These are phyloP conservation scores for Penicillium crystallinum DNA, from an alignment of 495 filamentous ascomycete genomes.

Conservation along the genomic window DNA sequence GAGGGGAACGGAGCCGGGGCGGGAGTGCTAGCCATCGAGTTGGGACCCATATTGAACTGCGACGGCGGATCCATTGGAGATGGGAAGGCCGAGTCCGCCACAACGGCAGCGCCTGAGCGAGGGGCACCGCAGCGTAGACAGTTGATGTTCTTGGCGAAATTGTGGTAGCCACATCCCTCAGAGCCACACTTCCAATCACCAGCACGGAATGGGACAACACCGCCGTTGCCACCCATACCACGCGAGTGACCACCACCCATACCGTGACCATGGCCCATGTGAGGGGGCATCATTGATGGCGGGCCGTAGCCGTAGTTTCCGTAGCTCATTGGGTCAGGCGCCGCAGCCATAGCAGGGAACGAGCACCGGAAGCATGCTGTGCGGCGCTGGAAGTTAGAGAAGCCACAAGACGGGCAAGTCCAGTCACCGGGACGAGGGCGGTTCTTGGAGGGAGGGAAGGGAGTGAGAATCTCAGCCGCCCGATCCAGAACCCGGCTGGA, in stretches of 20 bases:
- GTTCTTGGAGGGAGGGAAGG: constrained; percentile 98
- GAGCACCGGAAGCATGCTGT: constrained; percentile 99
- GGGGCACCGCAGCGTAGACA: constrained; percentile 95
- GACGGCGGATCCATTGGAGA: constrained; percentile 84
- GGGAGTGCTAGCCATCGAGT: constrained; percentile 79
- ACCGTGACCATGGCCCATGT: constrained; percentile 73
- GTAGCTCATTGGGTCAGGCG: constrained; percentile 69
- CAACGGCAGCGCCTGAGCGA: constrained; percentile 85
- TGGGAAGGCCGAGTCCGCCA: constrained; percentile 88
- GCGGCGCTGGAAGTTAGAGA: constrained; percentile 88
- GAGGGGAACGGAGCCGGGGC: constrained; percentile 77
- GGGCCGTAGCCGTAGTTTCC: constrained; percentile 69
- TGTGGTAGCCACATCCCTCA: constrained; percentile 97
- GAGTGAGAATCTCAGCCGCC: constrained; percentile 88
- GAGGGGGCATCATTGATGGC: constrained; percentile 75
- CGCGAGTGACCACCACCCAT: constrained; percentile 64
- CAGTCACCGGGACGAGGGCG: constrained; percentile 94
- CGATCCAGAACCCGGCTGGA: constrained; percentile 94
- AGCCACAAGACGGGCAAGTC: constrained; percentile 90
- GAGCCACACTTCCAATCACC: constrained; percentile 99
- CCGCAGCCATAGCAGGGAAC: constrained; percentile 83
- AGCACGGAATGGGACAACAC: constrained; percentile 93
- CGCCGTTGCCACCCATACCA: constrained; percentile 71
- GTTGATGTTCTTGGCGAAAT: constrained; percentile 98
- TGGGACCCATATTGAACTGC: constrained; percentile 68